Evolutionary conservation across 1,139 yeast species (phyloP), one percentile per base, ranked within the genome.

Genomic region (Pichia inconspicua): DNA sequence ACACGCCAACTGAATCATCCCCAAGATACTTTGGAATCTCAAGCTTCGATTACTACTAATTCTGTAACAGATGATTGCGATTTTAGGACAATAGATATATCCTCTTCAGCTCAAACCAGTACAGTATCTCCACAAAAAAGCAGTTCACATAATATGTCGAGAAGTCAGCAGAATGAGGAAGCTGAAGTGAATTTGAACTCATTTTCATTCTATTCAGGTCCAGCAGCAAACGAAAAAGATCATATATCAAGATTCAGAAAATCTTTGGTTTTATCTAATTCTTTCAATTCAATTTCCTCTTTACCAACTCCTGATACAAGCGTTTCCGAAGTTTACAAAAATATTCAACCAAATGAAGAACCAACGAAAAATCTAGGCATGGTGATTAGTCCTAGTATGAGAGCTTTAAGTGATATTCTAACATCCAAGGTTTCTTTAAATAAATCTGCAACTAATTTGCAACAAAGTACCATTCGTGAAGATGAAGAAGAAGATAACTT

Each of bases 361-460:
- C 68, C 67, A 25, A 65, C 68, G 10, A 53, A 46, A 17, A 53
- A 53, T 36, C 50, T 64, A 6, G 65, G 64, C 5, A 75, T 78
- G 73, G 69, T 70, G 43, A 68, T 67, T 32, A 75, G 80, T 42
- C 83, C 83, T 8, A 74, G 80, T 39, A 70, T 78, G 58, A 74
- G 73, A 55, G 80, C 80, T 1, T 64, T 78, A 54, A 80, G 75
- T 56, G 66, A 63, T 45, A 73, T 75, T 22, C 64, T 77, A 44
- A 71, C 68, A 48, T 68, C 67, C 50, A 65, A 66, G 48, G 51
- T 56, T 15, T 42, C 44, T 8, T 39, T 44, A 5, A 27, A 41
- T n/a, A 34, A 34, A 17, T 10, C n/a, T 17, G 17, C 11, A 14
- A 31, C 31, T 6, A 46, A 15, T 35, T 30, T 40, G 15, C 31